A percentile compares a stretch with the other conserved stretches of the same genome.
phyloP scores from a whole-genome alignment of 2,329 filamentous ascomycete species.

The Paraphoma sp. region DNA sequence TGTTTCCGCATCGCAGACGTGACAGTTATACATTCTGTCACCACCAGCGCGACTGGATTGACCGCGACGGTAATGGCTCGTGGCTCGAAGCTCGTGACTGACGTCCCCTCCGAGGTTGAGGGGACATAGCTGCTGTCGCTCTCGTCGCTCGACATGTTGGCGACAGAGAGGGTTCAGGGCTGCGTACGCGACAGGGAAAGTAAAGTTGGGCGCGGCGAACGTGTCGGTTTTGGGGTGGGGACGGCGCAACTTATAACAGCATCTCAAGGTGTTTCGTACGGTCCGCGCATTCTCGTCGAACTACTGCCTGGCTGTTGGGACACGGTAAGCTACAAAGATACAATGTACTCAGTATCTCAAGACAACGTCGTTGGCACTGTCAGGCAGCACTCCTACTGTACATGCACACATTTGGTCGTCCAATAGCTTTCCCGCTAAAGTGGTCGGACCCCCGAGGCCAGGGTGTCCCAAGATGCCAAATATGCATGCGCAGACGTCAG shows the following conservation, averaged over 20 bases:
- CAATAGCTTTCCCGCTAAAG: not conserved
- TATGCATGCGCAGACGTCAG: not conserved
- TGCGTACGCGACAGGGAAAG: slow-evolving; percentile 15
- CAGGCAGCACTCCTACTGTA: not conserved
- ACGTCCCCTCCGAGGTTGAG: slow-evolving; percentile 31
- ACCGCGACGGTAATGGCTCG: slow-evolving; percentile 75
- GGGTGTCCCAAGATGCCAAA: slow-evolving; percentile 12
- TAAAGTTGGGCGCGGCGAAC: slow-evolving; percentile 20
- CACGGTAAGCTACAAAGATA: too few relatives aligned
- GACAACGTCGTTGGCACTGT: not conserved
- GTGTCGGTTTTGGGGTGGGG: slow-evolving; percentile 29
- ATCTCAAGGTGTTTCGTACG: slow-evolving; percentile 27
- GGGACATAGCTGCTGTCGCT: slow-evolving; percentile 26
- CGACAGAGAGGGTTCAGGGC: not conserved
- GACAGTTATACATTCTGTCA: slow-evolving; percentile 98
- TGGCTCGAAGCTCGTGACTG: slow-evolving; percentile 22
- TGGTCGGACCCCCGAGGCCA: slow-evolving; percentile 9
- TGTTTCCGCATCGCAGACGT: slow-evolving; percentile 98
- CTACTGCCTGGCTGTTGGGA: slow-evolving; percentile 10
- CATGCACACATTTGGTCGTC: not conserved
- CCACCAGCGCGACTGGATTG: slow-evolving; percentile 89
- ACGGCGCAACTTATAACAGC: slow-evolving; percentile 28
- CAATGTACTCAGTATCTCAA: not conserved
- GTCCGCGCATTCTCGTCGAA: slow-evolving; percentile 33
- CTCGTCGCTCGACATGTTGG: slow-evolving; percentile 39